Evolutionary conservation across 345 rosid species (phyloP), one percentile per base, ranked within the genome.

Genomic region (Balakata baccata): DNA sequence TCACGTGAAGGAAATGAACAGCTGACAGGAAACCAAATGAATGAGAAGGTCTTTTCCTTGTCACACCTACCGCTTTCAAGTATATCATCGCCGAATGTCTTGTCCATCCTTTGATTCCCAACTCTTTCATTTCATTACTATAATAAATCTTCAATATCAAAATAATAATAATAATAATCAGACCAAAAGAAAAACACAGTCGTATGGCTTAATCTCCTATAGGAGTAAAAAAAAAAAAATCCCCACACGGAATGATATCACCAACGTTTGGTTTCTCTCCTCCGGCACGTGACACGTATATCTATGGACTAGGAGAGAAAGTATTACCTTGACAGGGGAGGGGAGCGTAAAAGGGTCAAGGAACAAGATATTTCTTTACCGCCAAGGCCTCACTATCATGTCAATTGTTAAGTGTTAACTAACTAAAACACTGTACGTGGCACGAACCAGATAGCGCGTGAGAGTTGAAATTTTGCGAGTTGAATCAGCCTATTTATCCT

Each of bases 1-100:
- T 74, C 65, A 46, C 65, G 47, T n/a, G 65, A 66, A 56, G 17
- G 70, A 64, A 64, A 64, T 64, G 53, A 64, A 39, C 38, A 11
- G 43, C 54, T 61, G 71, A 56, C 58, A 17, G 14, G 9, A 29
- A 43, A 58, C 23, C 64, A 51, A 41, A 47, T 29, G 34, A 29
- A 29, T 13, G 29, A 52, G 53, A 20, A 23, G 63, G n/a, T 50
- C 49, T 66, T 9, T 39, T 68, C 60, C 71, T 56, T 25, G 10
- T 18, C 41, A 54, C 20, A 54, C 20, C 61, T 56, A 66, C 47
- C 1, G 0, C 29, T 53, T 64, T 64, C 51, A 41, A 38, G 47
- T 39, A 7, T 39, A 45, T 18, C 64, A 12, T 46, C 16, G 22
- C 14, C 18, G 6, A 17, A 10, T 49, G 61, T 61, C 73, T 38